Conservation (phyloP, 1,139 yeast species). For the Barnettozyma hawaiiensis region DNA sequence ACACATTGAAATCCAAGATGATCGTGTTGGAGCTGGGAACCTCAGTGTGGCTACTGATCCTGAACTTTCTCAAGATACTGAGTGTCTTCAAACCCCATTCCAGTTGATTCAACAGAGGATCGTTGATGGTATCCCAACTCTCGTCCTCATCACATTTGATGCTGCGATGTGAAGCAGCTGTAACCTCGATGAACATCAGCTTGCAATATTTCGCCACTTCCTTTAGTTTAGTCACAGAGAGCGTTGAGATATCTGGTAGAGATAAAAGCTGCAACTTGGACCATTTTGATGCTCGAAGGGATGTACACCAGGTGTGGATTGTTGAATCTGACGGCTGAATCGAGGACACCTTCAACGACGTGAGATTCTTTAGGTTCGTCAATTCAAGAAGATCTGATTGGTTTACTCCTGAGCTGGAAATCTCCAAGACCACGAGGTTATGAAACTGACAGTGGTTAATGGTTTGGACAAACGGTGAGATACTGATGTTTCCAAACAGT, state of each 20-base stretch:
- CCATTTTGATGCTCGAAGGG: constrained; percentile 21
- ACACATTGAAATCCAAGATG: constrained; percentile 18
- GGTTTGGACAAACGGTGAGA: constrained; percentile 12
- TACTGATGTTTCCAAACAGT: constrained; percentile 19
- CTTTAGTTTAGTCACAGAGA: constrained; percentile 18
- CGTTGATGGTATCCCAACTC: constrained; percentile 15
- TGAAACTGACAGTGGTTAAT: constrained; percentile 15
- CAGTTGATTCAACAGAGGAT: constrained; percentile 8
- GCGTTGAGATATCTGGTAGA: constrained; percentile 15
- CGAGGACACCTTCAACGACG: constrained; percentile 16
- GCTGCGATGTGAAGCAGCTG: constrained; percentile 7
- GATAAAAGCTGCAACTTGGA: constrained; percentile 17
- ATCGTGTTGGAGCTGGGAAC: constrained; percentile 2
- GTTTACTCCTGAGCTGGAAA: constrained; percentile 12
- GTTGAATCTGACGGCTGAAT: constrained; percentile 14
- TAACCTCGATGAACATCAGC: constrained; percentile 17
- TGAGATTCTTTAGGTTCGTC: constrained; percentile 17
- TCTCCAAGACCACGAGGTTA: constrained; percentile 17
- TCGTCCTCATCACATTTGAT: constrained; percentile 13
- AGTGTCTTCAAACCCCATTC: constrained; percentile 20
- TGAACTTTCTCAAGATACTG: constrained; percentile 9
- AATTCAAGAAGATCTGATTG: constrained; percentile 17
- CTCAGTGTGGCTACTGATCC: constrained; percentile 6
- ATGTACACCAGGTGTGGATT: constrained; percentile 20
- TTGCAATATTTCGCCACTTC: constrained; percentile 10